Base-by-base conservation (phyloP, 2,329 filamentous ascomycete species). In the Grosmannia serpens region DNA sequence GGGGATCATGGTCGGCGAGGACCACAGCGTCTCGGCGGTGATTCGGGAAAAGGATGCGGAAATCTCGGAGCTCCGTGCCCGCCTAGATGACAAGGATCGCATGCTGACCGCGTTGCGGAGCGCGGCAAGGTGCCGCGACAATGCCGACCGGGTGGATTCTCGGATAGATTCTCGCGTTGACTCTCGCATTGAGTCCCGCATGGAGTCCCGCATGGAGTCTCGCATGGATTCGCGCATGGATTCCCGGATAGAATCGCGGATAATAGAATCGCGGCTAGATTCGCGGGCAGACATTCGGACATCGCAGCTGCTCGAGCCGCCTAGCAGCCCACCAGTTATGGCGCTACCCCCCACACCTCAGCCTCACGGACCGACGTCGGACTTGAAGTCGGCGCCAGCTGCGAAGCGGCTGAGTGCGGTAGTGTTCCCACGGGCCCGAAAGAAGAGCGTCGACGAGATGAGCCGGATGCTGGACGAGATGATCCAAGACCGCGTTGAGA, bases 381-480 rank as follows among this genome's bases (percentile, higher is more conserved):
- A 60, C 38, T 35, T 55, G 20, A 58, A 60, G 13, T 7, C 53
- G 17, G 53, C 13, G 55, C 26, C 38, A 17, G 47, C 27, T 20
- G 35, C 29, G 4, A 60, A 58, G 44, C 60, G 62, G 3, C 49
- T 53, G 31, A 63, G 61, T 50, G 31, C 47, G 13, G 52, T 24
- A 53, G 62, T 35, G 3, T 64, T 58, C 24, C 64, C 70, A 13
- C 79, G 79, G 56, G 80, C 78, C 63, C 79, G 81, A 55, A 77
- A 77, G 15, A 84, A 81, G 74, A 89, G 88, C 64, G 87, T 94
- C 38, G 91, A 96, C 65, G 91, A 96, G 71, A 91, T 96, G 85
- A 95, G 89, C 64, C 84, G 85, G 66, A 91, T 96, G 75, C 80
- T 96, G 29, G 92, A 97, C 67, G 90, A 96, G 73, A 96, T 97